Evolutionary conservation across 108 stramenopile species (phyloP).

Genomic region (Skeletonema costatum): DNA sequence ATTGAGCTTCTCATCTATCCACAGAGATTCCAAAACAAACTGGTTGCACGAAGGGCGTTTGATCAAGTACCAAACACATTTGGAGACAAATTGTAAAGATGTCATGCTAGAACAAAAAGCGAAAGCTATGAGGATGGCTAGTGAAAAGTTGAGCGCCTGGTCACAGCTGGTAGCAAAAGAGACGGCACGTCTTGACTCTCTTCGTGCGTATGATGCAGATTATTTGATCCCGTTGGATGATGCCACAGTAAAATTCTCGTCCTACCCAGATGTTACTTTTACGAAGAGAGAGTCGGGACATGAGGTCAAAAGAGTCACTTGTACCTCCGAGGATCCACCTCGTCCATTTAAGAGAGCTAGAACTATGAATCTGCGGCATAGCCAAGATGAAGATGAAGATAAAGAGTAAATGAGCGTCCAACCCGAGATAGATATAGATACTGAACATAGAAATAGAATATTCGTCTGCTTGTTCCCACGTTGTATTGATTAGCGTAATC

Average conservation of each 20-base stretch:
- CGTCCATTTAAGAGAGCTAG: background rate
- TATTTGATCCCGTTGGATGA: constrained; percentile 1
- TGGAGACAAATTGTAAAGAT: background rate
- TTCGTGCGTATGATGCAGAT: constrained; percentile 16
- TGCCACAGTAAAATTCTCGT: background rate
- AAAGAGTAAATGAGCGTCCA: too few species aligned
- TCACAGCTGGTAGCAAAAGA: constrained; percentile 16
- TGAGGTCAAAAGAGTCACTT: background rate
- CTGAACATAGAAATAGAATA: too few species aligned
- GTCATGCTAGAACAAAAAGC: background rate
- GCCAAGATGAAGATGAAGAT: too few species aligned
- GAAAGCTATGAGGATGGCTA: background rate
- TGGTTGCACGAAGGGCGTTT: background rate
- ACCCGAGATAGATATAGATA: too few species aligned
- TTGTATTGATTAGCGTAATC: too few species aligned
- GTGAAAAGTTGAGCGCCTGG: constrained; percentile 22
- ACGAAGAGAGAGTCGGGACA: background rate
- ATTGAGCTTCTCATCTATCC: constrained; percentile 7
- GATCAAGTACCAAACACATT: constrained; percentile 13
- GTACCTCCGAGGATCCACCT: background rate
- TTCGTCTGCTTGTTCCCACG: too few species aligned
- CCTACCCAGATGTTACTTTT: background rate
- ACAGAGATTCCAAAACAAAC: background rate
- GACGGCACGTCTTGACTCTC: constrained; percentile 7
- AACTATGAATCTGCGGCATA: background rate